Evolutionary conservation across 2,329 filamentous ascomycete species (phyloP).

Genomic region (Curvularia hawaiiensis): DNA sequence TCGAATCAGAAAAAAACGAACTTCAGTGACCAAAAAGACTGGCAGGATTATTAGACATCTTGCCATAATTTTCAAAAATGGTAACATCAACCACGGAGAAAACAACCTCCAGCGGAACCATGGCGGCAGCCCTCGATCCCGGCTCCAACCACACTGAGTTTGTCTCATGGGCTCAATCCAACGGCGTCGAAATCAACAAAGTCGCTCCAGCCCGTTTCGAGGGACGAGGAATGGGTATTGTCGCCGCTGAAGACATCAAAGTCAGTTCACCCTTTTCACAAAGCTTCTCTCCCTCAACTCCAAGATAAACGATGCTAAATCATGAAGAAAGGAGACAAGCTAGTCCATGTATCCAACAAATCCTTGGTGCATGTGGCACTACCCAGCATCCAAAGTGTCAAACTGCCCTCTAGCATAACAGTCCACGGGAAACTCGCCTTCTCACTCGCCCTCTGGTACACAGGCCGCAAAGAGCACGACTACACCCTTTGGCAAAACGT

Average conservation of each 20-base stretch:
- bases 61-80: too few species aligned
- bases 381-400: constrained; percentile 54
- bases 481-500: constrained; percentile 66
- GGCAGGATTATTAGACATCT: background rate
- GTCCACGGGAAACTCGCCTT: constrained; percentile 77
- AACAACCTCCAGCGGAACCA: constrained; percentile 9
- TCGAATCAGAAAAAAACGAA: background rate
- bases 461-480: constrained; percentile 49
- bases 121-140: constrained; percentile 42
- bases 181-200: constrained; percentile 70
- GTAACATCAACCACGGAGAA: too few species aligned
- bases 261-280: constrained; percentile 50
- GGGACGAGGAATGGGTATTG: constrained; percentile 77
- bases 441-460: constrained; percentile 60
- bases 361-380: constrained; percentile 68
- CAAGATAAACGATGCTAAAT: constrained; percentile 20
- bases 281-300: background rate
- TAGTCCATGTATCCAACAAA: constrained; percentile 69
- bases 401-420: constrained; percentile 60
- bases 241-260: constrained; percentile 70
- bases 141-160: constrained; percentile 59
- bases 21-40: background rate
- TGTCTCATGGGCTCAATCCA: constrained; percentile 67
- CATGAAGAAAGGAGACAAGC: constrained; percentile 60
- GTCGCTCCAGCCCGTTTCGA: constrained; percentile 70